Evolutionary conservation across 2,329 filamentous ascomycete species (phyloP).

Genomic region (Fusarium napiforme): DNA sequence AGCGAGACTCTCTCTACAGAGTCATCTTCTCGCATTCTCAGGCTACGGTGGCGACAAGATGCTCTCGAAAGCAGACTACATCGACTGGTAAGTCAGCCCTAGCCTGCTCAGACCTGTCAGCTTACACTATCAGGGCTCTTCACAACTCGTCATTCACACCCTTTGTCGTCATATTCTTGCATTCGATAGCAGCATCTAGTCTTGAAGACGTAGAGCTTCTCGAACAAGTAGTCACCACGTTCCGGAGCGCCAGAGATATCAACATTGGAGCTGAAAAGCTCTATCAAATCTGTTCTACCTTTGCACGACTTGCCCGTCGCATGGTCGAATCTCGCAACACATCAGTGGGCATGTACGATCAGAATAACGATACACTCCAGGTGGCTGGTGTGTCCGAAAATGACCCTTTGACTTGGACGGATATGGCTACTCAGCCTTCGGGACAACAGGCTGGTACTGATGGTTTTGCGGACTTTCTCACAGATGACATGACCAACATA

Average conservation of each 20-base stretch:
- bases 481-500: constrained; percentile 33
- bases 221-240: constrained; percentile 27
- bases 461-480: constrained; percentile 1
- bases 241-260: constrained; percentile 14
- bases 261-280: constrained; percentile 28
- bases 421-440: not conserved
- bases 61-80: constrained; percentile 30
- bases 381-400: constrained; percentile 22
- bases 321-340: constrained; percentile 35
- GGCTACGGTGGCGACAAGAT: constrained; percentile 18
- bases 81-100: constrained; percentile 26
- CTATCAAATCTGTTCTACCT: constrained; percentile 32
- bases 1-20: constrained; percentile 18
- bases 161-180: constrained; percentile 35
- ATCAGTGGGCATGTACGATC: constrained; percentile 31
- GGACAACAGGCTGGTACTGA: not conserved
- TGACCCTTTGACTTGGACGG: constrained; percentile 12
- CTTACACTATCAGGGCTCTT: constrained; percentile 29
- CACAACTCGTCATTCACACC: constrained; percentile 37
- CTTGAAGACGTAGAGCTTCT: constrained; percentile 16
- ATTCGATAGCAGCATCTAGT: constrained; percentile 25
- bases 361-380: constrained; percentile 27
- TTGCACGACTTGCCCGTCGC: constrained; percentile 19
- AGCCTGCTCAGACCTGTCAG: not conserved
- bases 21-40: constrained; percentile 29